Evolutionary conservation across 495 filamentous ascomycete species (phyloP), one percentile per base, ranked within the genome.

Genomic region (Penicillium angulare): DNA sequence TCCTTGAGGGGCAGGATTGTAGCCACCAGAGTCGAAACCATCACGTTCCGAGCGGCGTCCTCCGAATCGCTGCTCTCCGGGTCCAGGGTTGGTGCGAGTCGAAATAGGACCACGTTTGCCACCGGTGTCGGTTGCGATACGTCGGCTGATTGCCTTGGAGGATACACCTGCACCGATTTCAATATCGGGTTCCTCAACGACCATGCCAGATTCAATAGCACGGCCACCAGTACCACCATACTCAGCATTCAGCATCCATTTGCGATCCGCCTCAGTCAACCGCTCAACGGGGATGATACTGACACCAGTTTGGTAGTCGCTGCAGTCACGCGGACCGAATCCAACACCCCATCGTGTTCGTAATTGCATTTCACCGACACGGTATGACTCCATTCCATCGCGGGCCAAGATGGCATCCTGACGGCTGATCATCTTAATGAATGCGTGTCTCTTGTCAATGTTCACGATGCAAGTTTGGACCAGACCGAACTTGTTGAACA

Each of bases 391-490:
- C 91, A 97, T 97, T 34, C 85, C 89, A n/a, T 87, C 82, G 53
- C 93, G 89, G 42, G 93, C 93, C 43, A 64, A 68, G 22, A 96
- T 79, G 9, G 93, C 92, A 63, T 97, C 91, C 23, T 79, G 74
- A 20, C 95, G 90, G 47, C 79, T 89, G 49, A 91, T 79, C 93
- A 99, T 97, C 69, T 99, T 99, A 54, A 99, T 92, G 61, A 99
- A 99, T 10, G 93, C 93, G 71, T 97, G 95, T 18, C 93, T 87
- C 70, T 96, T 97, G 57, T 97, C 95, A 50, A 86, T 85, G 70
- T 97, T 96, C 60, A 97, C 92, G 52, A 99, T 99, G 68, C 91
- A 96, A 9, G 91, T 95, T 61, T 99, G 93, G 1, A 99, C 95
- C 38, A 83, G 68, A 39, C 93, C 93, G 61, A 83, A 96, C 18